Base-by-base conservation (phyloP, 345 rosid genomes). In the Lepidium didymum region DNA sequence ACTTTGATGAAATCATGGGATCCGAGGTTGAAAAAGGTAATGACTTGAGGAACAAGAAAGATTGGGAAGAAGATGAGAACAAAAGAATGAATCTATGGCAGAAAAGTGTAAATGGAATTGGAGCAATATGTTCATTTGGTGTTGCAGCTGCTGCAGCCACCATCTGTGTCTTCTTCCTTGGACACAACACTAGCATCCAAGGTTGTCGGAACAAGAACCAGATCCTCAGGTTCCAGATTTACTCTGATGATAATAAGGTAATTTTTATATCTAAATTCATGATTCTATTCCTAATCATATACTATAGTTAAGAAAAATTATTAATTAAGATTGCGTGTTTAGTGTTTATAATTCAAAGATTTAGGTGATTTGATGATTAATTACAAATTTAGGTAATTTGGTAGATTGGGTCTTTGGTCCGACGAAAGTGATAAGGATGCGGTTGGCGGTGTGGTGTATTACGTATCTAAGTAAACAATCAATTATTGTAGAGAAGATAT, bases 51-150 rank as follows among this genome's bases (percentile, higher is more conserved):
- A 68, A 27, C 52, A 74, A 18, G 35, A 50, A 62, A 57, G 52
- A 73, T 8, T 70, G 72, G 64, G 82, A 15, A 10, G 58, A n/a
- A 27, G 77, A 87, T 78, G 89, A 81, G 59, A 83, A 62, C 35
- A 64, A 85, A 1, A 75, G 19, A 34, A 56, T 82, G 75, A 85
- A 86, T 67, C 14, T 90, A 10, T 87, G 97, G 96, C 89, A 91
- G 65, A 83, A 78, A 88, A 75, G 97, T 78, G 82, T 89, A 47
- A 83, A 80, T 38, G 97, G 99, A n/a, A 80, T 94, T 50, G 96
- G 97, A 57, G 96, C 99, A 11, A 87, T 94, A 46, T 94, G 97
- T 52, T 86, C 99, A 1, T 91, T 94, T 21, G 99, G 99, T 18
- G 81, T 89, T 70, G 97, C 99, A 33, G 96, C 97, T 41, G 78